Conservation (phyloP, 2,329 filamentous ascomycete species). For the Sarocladium brachiariae region DNA sequence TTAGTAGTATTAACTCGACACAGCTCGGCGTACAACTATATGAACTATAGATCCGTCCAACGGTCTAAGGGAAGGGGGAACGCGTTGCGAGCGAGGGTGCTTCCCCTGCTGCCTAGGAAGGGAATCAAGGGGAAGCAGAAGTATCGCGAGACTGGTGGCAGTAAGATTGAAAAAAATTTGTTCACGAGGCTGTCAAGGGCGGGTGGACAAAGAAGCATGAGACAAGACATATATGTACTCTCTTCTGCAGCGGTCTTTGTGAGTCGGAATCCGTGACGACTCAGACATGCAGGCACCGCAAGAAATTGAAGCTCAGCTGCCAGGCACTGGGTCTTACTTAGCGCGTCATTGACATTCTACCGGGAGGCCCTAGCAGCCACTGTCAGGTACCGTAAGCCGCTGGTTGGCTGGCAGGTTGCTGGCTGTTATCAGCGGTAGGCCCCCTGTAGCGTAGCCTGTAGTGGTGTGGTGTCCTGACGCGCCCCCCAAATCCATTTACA, state of each 20-base stretch:
- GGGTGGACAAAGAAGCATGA: not conserved
- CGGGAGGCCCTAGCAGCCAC: too few relatives aligned
- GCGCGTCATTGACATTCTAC: not conserved
- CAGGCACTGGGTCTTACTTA: not conserved
- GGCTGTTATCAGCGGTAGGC: not conserved
- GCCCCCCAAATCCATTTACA: conserved; percentile 12
- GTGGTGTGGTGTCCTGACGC: conserved; percentile 8
- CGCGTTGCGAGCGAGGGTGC: too few relatives aligned
- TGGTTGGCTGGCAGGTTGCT: not conserved
- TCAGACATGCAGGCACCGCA: not conserved
- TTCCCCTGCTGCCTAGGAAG: not conserved
- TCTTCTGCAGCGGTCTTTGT: conserved; percentile 1
- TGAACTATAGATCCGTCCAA: too few relatives aligned
- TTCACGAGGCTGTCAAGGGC: not conserved
- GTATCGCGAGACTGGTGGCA: not conserved
- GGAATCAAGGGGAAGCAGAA: not conserved
- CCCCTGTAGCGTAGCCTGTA: not conserved
- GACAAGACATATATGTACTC: too few relatives aligned
- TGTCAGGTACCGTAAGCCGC: too few relatives aligned
- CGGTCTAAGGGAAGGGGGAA: too few relatives aligned
- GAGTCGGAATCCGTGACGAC: too few relatives aligned
- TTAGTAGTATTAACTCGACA: too few relatives aligned
- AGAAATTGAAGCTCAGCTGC: too few relatives aligned
- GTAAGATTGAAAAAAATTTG: not conserved
- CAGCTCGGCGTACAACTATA: too few relatives aligned